A percentile compares a stretch with the other conserved stretches of the same genome.
phyloP scores from a whole-genome alignment of 192 early-diverging fungal genomes.

The Umbelopsis vinacea region DNA sequence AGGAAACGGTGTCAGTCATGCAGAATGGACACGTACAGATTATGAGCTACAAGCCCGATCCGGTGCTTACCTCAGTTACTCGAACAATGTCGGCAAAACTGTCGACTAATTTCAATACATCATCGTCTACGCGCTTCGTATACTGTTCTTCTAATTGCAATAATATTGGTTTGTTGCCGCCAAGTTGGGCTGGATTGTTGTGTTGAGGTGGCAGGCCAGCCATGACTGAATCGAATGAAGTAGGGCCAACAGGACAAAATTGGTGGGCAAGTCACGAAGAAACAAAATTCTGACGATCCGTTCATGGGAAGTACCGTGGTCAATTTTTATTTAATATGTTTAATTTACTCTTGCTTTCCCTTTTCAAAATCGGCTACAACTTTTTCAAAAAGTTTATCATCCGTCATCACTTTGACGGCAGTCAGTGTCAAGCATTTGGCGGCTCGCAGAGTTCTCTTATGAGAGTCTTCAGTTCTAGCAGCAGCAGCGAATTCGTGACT shows the following conservation, averaged over 20 bases:
- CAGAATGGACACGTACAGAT: not conserved
- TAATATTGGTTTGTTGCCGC: conserved; percentile 28
- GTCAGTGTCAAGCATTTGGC: conserved; percentile 55
- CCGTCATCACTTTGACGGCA: conserved; percentile 48
- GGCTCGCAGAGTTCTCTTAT: conserved; percentile 53
- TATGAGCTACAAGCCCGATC: not conserved
- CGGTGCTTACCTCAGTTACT: conserved; percentile 45
- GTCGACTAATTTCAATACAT: conserved; percentile 53
- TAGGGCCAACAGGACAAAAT: conserved; percentile 24
- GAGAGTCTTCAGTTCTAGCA: conserved; percentile 60
- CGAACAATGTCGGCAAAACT: conserved; percentile 59
- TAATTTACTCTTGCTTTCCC: conserved; percentile 30
- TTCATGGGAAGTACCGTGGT: too few species aligned
- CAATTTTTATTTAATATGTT: too few species aligned
- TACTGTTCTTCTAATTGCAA: conserved; percentile 58
- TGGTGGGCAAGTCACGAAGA: not conserved
- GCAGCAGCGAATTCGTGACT: conserved; percentile 61
- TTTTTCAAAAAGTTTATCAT: conserved; percentile 49
- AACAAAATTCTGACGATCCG: too few species aligned
- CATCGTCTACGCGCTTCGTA: conserved; percentile 54
- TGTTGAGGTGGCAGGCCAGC: conserved; percentile 21
- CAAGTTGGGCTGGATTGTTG: not conserved
- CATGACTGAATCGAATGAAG: not conserved
- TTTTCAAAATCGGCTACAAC: conserved; percentile 44
- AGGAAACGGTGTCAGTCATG: not conserved